These are phyloP conservation scores for Rhytidiadelphus loreus DNA, from an alignment of 225 moss, liverwort and hornwort species.

Conservation along the genomic window DNA sequence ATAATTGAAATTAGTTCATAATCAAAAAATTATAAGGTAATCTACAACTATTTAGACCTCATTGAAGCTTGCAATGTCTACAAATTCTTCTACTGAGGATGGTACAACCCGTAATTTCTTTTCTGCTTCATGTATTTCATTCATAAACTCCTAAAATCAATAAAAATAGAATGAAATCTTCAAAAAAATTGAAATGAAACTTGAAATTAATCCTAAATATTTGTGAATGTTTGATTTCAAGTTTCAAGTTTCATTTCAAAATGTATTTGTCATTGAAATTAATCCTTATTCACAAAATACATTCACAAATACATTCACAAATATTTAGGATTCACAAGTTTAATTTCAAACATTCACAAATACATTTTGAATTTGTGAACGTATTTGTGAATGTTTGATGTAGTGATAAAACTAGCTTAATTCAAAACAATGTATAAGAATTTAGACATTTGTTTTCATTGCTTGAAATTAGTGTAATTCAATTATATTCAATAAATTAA, in stretches of 20 bases:
- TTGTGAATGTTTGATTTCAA: too few species aligned
- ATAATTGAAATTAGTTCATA: background rate
- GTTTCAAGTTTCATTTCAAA: background rate
- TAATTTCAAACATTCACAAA: too few species aligned
- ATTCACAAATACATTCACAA: too few species aligned
- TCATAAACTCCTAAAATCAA: conserved; percentile 42
- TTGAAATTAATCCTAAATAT: too few species aligned
- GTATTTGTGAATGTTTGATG: background rate
- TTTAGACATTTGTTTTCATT: background rate
- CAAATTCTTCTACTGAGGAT: conserved; percentile 70
- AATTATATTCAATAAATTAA: background rate
- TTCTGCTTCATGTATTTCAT: conserved; percentile 66
- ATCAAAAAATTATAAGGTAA: background rate
- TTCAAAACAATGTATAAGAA: background rate
- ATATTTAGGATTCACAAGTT: too few species aligned
- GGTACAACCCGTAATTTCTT: conserved; percentile 53
- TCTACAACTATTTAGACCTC: conserved; percentile 30
- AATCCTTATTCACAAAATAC: too few species aligned
- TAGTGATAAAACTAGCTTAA: background rate
- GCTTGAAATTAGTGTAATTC: too few species aligned
- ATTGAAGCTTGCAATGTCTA: conserved; percentile 66
- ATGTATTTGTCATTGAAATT: background rate
- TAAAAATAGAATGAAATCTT: background rate
- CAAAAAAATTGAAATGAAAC: accelerated
- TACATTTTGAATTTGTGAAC: too few species aligned